These are phyloP conservation scores for Citrullus colocynthis DNA, from an alignment of 306 rosid species.

Conservation along the genomic window DNA sequence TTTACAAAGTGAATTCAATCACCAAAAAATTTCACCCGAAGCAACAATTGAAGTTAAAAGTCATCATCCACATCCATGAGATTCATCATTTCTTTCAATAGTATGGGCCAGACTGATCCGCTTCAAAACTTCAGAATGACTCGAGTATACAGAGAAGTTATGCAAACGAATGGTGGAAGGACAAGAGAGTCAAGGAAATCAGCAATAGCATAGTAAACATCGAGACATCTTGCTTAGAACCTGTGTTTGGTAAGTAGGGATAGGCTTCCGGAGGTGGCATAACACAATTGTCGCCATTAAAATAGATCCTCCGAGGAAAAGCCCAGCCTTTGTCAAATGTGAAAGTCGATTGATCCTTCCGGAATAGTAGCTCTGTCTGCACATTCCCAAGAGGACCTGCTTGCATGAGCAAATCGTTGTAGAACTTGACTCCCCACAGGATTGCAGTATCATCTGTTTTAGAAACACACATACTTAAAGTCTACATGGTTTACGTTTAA, in stretches of 20 bases:
- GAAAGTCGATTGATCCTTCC: slow-evolving; percentile 48
- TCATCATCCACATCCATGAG: not conserved
- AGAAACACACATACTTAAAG: slow-evolving; percentile 2
- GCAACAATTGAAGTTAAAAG: not conserved
- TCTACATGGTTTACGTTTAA: not conserved
- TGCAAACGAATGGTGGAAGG: not conserved
- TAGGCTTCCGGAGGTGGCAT: slow-evolving; percentile 90
- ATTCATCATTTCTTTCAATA: not conserved
- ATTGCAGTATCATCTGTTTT: slow-evolving; percentile 78
- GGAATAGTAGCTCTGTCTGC: slow-evolving; percentile 75
- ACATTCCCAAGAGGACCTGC: slow-evolving; percentile 72
- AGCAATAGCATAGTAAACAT: not conserved
- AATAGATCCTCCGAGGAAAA: slow-evolving; percentile 71
- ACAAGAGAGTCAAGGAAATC: not conserved
- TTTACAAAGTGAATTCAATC: slow-evolving; percentile 1
- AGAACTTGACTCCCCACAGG: slow-evolving; percentile 90
- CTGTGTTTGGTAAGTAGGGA: slow-evolving; percentile 59
- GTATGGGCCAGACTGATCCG: not conserved
- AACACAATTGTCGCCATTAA: slow-evolving; percentile 87
- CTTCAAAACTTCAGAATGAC: slow-evolving; percentile 8
- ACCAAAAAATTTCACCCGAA: not conserved
- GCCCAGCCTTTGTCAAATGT: slow-evolving; percentile 91
- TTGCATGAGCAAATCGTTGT: slow-evolving; percentile 70
- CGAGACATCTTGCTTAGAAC: slow-evolving; percentile 27
- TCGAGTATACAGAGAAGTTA: not conserved